Evolutionary conservation across 768 basidiomycete species (phyloP), one percentile per base, ranked within the genome.

Genomic region (Amanita molliuscula): DNA sequence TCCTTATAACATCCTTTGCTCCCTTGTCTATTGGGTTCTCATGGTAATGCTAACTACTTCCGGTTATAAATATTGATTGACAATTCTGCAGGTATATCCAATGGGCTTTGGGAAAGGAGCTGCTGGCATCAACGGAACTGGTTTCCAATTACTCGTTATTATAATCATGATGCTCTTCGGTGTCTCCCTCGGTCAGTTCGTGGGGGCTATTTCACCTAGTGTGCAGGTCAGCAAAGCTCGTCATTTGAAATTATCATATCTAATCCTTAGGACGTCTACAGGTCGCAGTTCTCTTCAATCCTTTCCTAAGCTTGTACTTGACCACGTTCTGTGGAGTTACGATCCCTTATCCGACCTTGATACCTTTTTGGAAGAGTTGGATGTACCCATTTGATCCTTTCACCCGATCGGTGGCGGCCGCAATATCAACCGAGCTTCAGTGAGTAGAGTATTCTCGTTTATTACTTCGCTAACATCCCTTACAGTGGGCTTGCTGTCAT

Each of bases 251-350:
- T 28, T 58, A 61, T 38, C 63, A 11, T 57, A 65, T 35, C 36
- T 44, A 36, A 20, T 9, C 60, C 56, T 10, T 31, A 7, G 63
- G 3, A 31, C 29, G 65, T 31, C n/a, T 9, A 7, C 18, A 71
- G 70, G 78, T 88, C 33, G 88, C 88, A 8, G 84, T 85, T 4
- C 67, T 91, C 49, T 84, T 82, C 68, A 90, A 87, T 62, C 88
- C 89, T 2, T 84, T 88, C 72, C 53, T 90, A 44, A 68, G 74
- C 37, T 62, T 82, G 28, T 68, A 84, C 34, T 75, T 89, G 45
- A 65, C 76, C 3, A 74, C 81, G 13, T 90, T 90, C 76, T 88
- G 85, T 56, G 89, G 89, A 60, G 85, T 89, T 11, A 83, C 84
- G 1, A 78, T 89, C 49, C 86, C 85, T 0, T 82, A 75, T 50